These are phyloP conservation scores for Colletotrichum australisinense DNA, from an alignment of 2,329 filamentous ascomycete species.

Conservation along the genomic window DNA sequence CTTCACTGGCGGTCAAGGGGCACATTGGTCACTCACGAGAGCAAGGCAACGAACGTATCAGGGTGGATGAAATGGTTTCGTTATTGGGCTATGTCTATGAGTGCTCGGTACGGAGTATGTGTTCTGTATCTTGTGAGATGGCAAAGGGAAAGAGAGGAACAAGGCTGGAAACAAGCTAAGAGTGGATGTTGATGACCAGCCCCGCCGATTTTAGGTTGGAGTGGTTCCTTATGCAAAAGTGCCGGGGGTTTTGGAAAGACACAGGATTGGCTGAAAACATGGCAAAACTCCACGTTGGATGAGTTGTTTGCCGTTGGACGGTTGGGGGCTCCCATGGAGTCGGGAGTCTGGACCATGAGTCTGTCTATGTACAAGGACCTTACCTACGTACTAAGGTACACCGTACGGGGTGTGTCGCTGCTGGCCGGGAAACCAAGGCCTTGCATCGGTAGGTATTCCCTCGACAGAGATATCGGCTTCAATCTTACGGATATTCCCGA, in stretches of 20 bases:
- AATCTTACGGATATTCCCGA: background rate
- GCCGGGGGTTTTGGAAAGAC: background rate
- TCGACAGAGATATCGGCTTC: background rate
- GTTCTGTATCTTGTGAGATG: background rate
- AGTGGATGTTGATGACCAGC: background rate
- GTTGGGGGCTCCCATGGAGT: background rate
- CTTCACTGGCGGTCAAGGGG: background rate
- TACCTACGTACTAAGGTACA: too few species aligned
- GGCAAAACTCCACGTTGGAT: background rate
- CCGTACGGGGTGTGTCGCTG: background rate
- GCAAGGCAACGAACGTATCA: too few species aligned
- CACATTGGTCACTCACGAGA: background rate
- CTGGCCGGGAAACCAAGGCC: background rate
- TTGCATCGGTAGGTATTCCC: too few species aligned
- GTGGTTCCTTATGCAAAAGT: background rate
- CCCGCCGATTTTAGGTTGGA: constrained; percentile 1
- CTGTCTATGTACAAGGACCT: too few species aligned
- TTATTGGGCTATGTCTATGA: too few species aligned
- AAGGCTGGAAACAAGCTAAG: background rate
- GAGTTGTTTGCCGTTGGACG: background rate
- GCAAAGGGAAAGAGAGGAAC: background rate
- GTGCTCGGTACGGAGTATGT: too few species aligned
- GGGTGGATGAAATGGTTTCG: background rate
- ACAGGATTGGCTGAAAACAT: background rate
- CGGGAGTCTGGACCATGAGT: background rate